Evolutionary conservation across 345 rosid species (phyloP).

Genomic region (Cardiospermum halicacabum): DNA sequence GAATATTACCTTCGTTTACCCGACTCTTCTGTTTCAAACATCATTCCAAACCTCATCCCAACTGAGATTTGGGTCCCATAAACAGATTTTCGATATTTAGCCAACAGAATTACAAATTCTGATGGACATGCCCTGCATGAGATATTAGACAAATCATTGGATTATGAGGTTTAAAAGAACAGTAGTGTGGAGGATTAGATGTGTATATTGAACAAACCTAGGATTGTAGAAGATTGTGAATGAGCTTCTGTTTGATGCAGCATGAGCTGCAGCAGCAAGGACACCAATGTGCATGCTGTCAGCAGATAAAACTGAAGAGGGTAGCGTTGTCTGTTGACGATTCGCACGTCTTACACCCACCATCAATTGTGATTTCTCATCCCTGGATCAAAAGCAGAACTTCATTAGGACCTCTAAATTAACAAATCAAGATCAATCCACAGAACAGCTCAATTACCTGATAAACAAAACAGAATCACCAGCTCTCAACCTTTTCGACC

Average conservation of each 20-base stretch:
- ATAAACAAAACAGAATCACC: conserved; percentile 97
- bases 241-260: conserved; percentile 74
- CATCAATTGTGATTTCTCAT: conserved; percentile 89
- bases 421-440: background rate
- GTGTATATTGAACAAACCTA: conserved; percentile 38
- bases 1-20: conserved; percentile 74
- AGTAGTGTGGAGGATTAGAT: background rate
- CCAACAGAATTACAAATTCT: conserved; percentile 84
- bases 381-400: conserved; percentile 39
- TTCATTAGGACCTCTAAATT: background rate
- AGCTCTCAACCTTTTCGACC: conserved; percentile 91
- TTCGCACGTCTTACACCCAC: conserved; percentile 94
- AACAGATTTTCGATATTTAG: conserved; percentile 75
- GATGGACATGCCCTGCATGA: conserved; percentile 92
- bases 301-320: conserved; percentile 92
- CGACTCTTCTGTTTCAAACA: conserved; percentile 98
- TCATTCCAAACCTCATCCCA: conserved; percentile 99
- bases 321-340: conserved; percentile 82
- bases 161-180: background rate
- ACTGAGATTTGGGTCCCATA: conserved; percentile 80
- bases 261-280: conserved; percentile 99
- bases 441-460: conserved; percentile 39
- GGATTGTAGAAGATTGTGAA: conserved; percentile 96
- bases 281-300: conserved; percentile 99
- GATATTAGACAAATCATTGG: background rate